phyloP scores from a whole-genome alignment of 192 early-diverging fungal species.

The Coemansia sp. region DNA sequence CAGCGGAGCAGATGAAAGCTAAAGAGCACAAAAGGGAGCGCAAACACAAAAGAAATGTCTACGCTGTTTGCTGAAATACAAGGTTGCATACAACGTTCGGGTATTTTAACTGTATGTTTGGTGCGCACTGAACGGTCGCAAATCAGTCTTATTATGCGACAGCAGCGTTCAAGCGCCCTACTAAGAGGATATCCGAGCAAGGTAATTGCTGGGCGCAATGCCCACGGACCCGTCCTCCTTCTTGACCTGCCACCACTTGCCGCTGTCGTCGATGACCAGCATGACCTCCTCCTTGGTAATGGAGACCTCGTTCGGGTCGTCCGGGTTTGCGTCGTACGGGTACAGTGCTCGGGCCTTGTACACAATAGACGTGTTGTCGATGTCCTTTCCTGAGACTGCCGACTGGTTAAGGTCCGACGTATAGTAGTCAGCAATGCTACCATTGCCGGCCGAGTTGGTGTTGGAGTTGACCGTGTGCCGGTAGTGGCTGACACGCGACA shows the following conservation, averaged over 20 bases:
- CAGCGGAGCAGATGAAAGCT: background rate
- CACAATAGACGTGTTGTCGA: constrained; percentile 43
- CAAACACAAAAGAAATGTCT: too few relatives aligned
- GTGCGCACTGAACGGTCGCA: too few relatives aligned
- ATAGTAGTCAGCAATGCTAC: constrained; percentile 42
- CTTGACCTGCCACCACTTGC: constrained; percentile 97
- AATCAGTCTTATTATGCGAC: too few relatives aligned
- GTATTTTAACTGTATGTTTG: too few relatives aligned
- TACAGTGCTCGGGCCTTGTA: constrained; percentile 68
- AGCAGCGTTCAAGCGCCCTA: background rate
- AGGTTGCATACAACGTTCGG: too few relatives aligned
- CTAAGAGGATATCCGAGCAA: constrained; percentile 44
- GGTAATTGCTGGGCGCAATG: constrained; percentile 88
- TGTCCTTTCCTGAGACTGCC: constrained; percentile 34
- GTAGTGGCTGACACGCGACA: constrained; percentile 35
- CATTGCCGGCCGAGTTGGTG: constrained; percentile 13
- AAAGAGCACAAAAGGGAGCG: background rate
- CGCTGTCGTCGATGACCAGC: constrained; percentile 83
- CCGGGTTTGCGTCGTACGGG: constrained; percentile 79
- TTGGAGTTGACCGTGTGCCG: constrained; percentile 30
- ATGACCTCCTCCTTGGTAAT: constrained; percentile 84
- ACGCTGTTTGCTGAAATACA: too few relatives aligned
- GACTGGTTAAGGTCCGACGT: constrained; percentile 34
- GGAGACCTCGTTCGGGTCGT: constrained; percentile 87
- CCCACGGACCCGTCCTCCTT: constrained; percentile 74